Base-by-base conservation (phyloP, 176 grass and related monocot genomes). In the Lolium rigidum region DNA sequence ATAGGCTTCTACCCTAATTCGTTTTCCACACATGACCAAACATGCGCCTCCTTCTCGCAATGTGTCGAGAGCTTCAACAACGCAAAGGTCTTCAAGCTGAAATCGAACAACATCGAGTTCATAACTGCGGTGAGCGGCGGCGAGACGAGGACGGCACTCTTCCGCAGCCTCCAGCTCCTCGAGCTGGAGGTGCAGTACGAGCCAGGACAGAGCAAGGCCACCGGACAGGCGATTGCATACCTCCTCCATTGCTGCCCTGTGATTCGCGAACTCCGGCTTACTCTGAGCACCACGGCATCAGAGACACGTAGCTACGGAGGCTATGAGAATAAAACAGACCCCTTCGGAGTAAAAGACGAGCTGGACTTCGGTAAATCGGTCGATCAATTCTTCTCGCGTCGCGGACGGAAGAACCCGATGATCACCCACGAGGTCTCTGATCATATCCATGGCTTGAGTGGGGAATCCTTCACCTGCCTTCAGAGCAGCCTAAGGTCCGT, bases 121-220 rank as follows among this genome's bases (percentile, higher is more conserved):
- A 12, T 72, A 20, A 24, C 39, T 41, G 39, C 4, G 17, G 18
- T 18, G 9, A 41, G 37, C 37, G 38, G 17, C 3, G 10, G 1
- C 20, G 17, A 43, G 67, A 44, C 0, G 41, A 72, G n/a, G 5
- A 47, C n/a, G 41, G 20, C 41, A 3, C 4, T 37, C 1, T 52
- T 81, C 47, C 5, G 0, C 62, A 52, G 52, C 63, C 16, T 81
- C 4, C 2, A 68, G 18, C 10, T 41, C 70, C 70, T 72, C n/a
- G 70, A 72, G 70, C 70, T 72, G 70, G 70, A 48, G 20, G 70
- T 38, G 20, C 39, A 46, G 20, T 72, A 72, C 70, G 24, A 24
- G 9, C 70, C 41, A 4, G 4, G 44, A 47, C 3, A 20, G 46
- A 50, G 46, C 46, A 24, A 47, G 9, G 22, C 9, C 24, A 63